Evolutionary conservation across 495 filamentous ascomycete species (phyloP).

Genomic region (Neohortaea acidophila): DNA sequence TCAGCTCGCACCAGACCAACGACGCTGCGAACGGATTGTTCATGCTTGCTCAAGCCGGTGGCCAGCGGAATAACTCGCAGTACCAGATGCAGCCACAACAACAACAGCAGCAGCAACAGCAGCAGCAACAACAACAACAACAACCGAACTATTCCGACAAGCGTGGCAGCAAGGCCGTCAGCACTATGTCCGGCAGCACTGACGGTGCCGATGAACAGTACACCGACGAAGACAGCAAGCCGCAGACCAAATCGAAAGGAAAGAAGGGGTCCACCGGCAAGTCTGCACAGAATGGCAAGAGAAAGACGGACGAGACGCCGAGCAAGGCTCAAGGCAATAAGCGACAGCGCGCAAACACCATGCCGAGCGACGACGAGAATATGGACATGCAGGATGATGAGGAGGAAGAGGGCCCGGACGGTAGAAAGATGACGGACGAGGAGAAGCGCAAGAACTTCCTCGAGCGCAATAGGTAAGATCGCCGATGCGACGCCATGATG

Average conservation of each 20-base stretch:
- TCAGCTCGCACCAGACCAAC: conserved; percentile 74
- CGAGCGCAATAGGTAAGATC: conserved; percentile 78
- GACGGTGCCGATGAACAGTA: conserved; percentile 64
- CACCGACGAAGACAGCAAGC: conserved; percentile 48
- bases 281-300: conserved; percentile 41
- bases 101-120: conserved; percentile 24
- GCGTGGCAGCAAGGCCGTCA: conserved; percentile 30
- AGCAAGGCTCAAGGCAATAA: conserved; percentile 53
- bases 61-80: conserved; percentile 34
- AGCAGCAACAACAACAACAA: conserved; percentile 33
- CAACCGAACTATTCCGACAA: conserved; percentile 17
- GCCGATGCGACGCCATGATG: no score
- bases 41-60: conserved; percentile 58
- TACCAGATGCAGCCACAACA: conserved; percentile 34
- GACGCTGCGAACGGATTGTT: conserved; percentile 93
- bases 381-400: conserved; percentile 40
- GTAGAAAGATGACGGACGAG: conserved; percentile 95
- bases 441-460: conserved; percentile 98
- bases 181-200: conserved; percentile 39
- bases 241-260: conserved; percentile 42
- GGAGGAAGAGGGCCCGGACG: conserved; percentile 29
- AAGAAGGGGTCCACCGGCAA: conserved; percentile 48
- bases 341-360: conserved; percentile 45
- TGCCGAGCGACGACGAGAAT: conserved; percentile 33
- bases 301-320: conserved; percentile 66